Conservation (phyloP, 192 early-diverging fungal species). For the Paraglomus occultum region DNA sequence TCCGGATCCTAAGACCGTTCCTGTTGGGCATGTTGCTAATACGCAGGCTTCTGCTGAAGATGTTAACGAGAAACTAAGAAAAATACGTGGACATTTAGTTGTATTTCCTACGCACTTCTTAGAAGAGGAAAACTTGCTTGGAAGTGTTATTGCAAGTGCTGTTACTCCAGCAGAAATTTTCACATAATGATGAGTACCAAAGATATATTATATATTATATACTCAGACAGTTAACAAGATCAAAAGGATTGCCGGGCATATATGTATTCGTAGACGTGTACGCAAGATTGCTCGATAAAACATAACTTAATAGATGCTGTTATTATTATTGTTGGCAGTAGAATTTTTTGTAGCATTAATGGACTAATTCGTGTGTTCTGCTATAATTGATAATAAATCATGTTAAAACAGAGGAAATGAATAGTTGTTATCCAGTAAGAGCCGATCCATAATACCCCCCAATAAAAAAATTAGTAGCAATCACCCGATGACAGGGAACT, state of each 20-base stretch:
- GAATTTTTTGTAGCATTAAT: too few relatives aligned
- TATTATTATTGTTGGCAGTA: too few relatives aligned
- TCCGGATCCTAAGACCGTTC: slow-evolving; percentile 43
- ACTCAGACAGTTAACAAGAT: too few relatives aligned
- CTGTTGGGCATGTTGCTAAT: slow-evolving; percentile 52
- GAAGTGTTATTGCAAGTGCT: slow-evolving; percentile 42
- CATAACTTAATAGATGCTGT: too few relatives aligned
- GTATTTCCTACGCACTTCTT: slow-evolving; percentile 51
- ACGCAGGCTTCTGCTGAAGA: slow-evolving; percentile 33
- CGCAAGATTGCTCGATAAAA: too few relatives aligned
- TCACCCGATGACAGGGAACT: slow-evolving; percentile 66
- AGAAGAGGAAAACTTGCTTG: slow-evolving; percentile 51
- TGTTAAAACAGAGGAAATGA: too few relatives aligned
- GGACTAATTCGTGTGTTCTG: too few relatives aligned
- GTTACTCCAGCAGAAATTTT: slow-evolving; percentile 57
- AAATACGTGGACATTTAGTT: slow-evolving; percentile 52
- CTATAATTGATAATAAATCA: too few relatives aligned
- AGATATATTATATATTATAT: neutral
- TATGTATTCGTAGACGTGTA: too few relatives aligned
- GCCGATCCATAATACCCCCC: slow-evolving; percentile 65
- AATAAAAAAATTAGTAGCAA: slow-evolving; percentile 55
- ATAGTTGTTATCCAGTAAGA: too few relatives aligned
- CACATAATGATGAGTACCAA: slow-evolving; percentile 34
- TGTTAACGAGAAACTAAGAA: slow-evolving; percentile 35
- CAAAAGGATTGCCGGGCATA: too few relatives aligned